Evolutionary conservation across 1,284 basidiomycete species (phyloP).

Genomic region (Kwoniella shivajii): DNA sequence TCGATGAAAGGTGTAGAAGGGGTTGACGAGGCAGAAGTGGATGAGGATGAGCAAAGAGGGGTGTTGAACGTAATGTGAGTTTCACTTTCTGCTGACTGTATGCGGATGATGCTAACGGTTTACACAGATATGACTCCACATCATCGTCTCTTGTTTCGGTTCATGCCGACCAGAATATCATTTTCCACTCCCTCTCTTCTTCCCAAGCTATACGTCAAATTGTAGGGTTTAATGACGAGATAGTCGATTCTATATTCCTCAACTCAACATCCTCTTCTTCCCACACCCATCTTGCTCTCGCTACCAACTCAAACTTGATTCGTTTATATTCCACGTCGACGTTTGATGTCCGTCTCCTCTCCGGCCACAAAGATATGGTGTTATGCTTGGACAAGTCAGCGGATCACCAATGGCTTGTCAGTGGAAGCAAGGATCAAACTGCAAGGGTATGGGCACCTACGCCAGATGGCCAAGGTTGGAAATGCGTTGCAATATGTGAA

Average conservation of each 20-base stretch:
- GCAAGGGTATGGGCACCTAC: conserved; percentile 79
- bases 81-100: no score
- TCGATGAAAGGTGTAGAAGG: conserved; percentile 58
- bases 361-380: conserved; percentile 89
- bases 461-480: conserved; percentile 61
- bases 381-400: conserved; percentile 75
- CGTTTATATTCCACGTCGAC: conserved; percentile 74
- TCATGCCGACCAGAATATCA: conserved; percentile 95
- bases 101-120: neutral
- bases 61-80: conserved; percentile 38
- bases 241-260: conserved; percentile 84
- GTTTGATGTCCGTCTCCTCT: conserved; percentile 77
- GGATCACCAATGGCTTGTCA: conserved; percentile 74
- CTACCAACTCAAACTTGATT: conserved; percentile 92
- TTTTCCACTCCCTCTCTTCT: conserved; percentile 75
- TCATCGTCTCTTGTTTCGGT: conserved; percentile 76
- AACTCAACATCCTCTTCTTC: conserved; percentile 52
- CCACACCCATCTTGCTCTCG: conserved; percentile 77
- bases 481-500: conserved; percentile 82
- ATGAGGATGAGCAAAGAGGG: conserved; percentile 68
- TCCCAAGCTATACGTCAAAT: conserved; percentile 75
- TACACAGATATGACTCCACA: conserved; percentile 66
- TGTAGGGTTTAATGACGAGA: conserved; percentile 97
- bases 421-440: conserved; percentile 89
- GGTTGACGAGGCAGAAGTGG: conserved; percentile 60